Conservation (phyloP, 1,139 yeast species). For the Yamadazyma sp. region DNA sequence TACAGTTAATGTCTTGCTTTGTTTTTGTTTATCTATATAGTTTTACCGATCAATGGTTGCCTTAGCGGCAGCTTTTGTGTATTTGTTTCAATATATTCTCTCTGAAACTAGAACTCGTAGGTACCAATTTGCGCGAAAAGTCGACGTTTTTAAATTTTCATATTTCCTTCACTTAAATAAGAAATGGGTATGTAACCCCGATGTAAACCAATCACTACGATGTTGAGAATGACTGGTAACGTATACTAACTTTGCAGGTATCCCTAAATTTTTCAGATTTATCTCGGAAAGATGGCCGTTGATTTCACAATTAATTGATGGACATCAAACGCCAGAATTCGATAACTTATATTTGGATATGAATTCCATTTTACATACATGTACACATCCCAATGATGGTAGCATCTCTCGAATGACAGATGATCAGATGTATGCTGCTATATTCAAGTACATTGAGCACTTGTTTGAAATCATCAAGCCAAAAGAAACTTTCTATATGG, state of each 20-base stretch:
- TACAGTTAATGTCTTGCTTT: neutral
- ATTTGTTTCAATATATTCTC: conserved; percentile 1
- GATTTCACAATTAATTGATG: conserved; percentile 85
- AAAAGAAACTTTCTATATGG: conserved; percentile 86
- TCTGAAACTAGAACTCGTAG: neutral
- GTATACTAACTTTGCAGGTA: conserved; percentile 53
- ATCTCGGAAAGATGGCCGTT: conserved; percentile 99
- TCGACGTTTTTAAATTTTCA: conserved; percentile 1
- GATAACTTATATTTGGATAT: conserved; percentile 94
- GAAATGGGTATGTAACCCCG: conserved; percentile 9
- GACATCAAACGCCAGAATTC: conserved; percentile 84
- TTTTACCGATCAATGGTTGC: neutral
- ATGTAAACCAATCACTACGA: neutral
- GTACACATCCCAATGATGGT: conserved; percentile 79
- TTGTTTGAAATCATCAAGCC: conserved; percentile 87
- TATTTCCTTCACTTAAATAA: neutral
- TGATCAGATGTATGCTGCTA: conserved; percentile 90
- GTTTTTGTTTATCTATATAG: neutral
- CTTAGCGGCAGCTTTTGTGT: neutral
- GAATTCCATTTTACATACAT: conserved; percentile 94
- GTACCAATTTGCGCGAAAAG: conserved; percentile 1
- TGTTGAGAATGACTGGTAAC: neutral
- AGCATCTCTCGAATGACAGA: conserved; percentile 68
- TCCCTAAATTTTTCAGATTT: conserved; percentile 93
- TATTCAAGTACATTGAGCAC: conserved; percentile 93